These are phyloP conservation scores for Stachybotrys elegans DNA, from an alignment of 2,329 filamentous ascomycete genomes.

Conservation along the genomic window DNA sequence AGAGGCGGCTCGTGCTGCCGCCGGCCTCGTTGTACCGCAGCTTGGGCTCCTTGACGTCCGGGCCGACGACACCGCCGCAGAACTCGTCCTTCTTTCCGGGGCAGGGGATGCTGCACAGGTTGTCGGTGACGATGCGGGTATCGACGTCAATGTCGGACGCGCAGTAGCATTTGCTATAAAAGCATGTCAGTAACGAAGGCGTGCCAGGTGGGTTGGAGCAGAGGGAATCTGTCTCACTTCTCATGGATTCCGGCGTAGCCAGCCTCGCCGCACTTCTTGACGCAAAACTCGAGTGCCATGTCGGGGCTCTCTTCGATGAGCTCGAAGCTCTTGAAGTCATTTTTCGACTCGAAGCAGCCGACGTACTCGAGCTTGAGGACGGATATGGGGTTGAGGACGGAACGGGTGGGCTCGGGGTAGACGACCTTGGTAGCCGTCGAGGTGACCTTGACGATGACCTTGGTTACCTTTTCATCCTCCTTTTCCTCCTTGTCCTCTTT, in stretches of 20 bases:
- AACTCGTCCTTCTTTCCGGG: slow-evolving; percentile 33
- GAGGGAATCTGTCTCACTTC: slow-evolving; percentile 7
- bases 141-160: slow-evolving; percentile 33
- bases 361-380: slow-evolving; percentile 28
- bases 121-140: slow-evolving; percentile 31
- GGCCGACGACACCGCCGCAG: slow-evolving; percentile 34
- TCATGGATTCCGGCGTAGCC: slow-evolving; percentile 35
- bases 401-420: too few species aligned
- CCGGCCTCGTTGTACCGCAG: not conserved
- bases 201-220: too few species aligned
- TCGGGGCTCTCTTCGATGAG: slow-evolving; percentile 18
- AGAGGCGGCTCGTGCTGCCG: slow-evolving; percentile 19
- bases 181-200: not conserved
- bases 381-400: too few species aligned
- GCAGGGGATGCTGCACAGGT: slow-evolving; percentile 32
- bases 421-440: slow-evolving; percentile 2
- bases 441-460: slow-evolving; percentile 3
- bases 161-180: slow-evolving; percentile 38
- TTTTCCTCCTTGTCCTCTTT: not conserved
- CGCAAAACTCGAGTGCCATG: slow-evolving; percentile 36
- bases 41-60: slow-evolving; percentile 6
- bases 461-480: not conserved
- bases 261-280: slow-evolving; percentile 27
- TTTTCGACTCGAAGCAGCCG: slow-evolving; percentile 37
- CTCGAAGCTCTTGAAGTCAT: slow-evolving; percentile 29